Conservation (phyloP, 2,329 filamentous ascomycete species). For the Dactylella cylindrospora region DNA sequence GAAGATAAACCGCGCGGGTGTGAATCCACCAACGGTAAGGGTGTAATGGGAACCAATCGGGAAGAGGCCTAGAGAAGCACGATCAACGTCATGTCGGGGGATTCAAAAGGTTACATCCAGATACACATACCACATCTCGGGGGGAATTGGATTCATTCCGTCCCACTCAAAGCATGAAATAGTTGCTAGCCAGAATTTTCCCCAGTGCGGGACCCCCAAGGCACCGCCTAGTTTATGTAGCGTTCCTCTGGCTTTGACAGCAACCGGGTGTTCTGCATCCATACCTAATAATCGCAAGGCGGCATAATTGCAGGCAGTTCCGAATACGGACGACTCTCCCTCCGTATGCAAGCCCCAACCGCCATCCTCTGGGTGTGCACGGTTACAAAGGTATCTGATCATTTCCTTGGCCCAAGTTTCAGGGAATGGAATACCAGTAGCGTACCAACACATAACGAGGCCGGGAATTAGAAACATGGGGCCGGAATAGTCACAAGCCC, state of each 20-base stretch:
- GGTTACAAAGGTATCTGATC: slow-evolving; percentile 84
- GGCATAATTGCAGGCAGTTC: slow-evolving; percentile 85
- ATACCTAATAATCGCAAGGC: slow-evolving; percentile 78
- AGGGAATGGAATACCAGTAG: slow-evolving; percentile 82
- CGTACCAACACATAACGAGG: slow-evolving; percentile 81
- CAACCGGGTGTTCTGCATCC: slow-evolving; percentile 75
- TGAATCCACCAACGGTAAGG: slow-evolving; percentile 99
- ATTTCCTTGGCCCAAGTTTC: slow-evolving; percentile 81
- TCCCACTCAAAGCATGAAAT: slow-evolving; percentile 85
- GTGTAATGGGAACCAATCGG: slow-evolving; percentile 84
- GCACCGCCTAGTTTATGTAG: slow-evolving; percentile 86
- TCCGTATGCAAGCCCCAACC: slow-evolving; percentile 97
- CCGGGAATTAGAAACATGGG: slow-evolving; percentile 94
- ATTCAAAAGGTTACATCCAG: background rate
- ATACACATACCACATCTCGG: slow-evolving; percentile 73
- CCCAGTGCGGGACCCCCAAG: slow-evolving; percentile 83
- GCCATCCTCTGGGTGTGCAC: slow-evolving; percentile 83
- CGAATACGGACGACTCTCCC: slow-evolving; percentile 87
- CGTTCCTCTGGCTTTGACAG: slow-evolving; percentile 79
- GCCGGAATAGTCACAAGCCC: slow-evolving; percentile 96
- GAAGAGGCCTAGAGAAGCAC: slow-evolving; percentile 62
- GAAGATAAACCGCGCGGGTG: slow-evolving; percentile 91
- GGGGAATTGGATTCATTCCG: slow-evolving; percentile 88
- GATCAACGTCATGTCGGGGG: slow-evolving; percentile 16
- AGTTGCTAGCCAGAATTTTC: slow-evolving; percentile 91